Evolutionary conservation across 306 rosid genomes (phyloP).

Genomic region (Canavalia gladiata): DNA sequence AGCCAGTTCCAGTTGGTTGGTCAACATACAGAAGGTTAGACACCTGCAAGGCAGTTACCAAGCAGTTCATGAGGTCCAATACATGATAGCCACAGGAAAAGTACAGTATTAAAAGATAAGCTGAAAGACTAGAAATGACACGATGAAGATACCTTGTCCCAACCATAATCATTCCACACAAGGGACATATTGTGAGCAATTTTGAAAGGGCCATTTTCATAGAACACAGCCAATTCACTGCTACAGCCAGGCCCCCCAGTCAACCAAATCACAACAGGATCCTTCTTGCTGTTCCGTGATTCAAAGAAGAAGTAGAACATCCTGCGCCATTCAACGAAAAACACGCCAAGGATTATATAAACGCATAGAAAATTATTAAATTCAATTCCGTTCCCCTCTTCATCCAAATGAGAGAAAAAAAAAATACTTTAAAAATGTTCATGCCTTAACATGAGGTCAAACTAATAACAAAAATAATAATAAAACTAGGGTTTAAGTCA

Average conservation of each 20-base stretch:
- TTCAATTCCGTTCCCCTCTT: not conserved
- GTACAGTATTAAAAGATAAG: not conserved
- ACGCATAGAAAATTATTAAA: not conserved
- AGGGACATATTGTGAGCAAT: conserved; percentile 89
- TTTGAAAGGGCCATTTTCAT: conserved; percentile 92
- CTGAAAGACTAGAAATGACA: conserved; percentile 25
- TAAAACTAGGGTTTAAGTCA: not conserved
- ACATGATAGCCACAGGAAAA: conserved; percentile 8
- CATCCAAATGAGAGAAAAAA: not conserved
- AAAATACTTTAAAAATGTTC: not conserved
- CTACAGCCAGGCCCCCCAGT: conserved; percentile 99
- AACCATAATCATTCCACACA: conserved; percentile 89
- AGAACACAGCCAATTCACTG: conserved; percentile 96
- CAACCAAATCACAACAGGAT: conserved; percentile 96
- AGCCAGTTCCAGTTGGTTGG: conserved; percentile 98
- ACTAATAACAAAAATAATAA: not conserved
- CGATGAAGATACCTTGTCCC: conserved; percentile 83
- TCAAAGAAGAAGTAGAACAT: conserved; percentile 96
- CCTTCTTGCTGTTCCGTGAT: conserved; percentile 80
- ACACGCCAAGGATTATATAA: conserved; percentile 2
- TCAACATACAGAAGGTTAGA: conserved; percentile 95
- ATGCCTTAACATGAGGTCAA: not conserved
- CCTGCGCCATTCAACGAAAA: conserved; percentile 56
- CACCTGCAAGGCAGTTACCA: conserved; percentile 63
- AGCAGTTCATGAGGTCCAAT: conserved; percentile 41